These are phyloP conservation scores for Mycena rosella DNA, from an alignment of 768 basidiomycete species.

Conservation along the genomic window DNA sequence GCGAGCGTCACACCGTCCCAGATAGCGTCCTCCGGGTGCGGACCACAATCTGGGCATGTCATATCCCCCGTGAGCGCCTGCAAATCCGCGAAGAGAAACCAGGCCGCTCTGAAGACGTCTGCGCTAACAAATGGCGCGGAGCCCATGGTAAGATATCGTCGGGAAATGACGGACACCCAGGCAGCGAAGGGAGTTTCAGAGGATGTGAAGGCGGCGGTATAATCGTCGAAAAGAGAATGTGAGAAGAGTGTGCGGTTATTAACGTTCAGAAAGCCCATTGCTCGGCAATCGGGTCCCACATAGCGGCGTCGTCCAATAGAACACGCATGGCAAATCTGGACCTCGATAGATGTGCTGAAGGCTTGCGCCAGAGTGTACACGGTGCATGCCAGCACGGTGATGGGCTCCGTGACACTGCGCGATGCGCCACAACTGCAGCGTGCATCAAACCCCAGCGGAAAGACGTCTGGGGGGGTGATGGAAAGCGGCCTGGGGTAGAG, in stretches of 20 bases:
- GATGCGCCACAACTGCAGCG: conserved; percentile 1
- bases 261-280: conserved; percentile 30
- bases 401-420: no score
- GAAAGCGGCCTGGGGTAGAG: not conserved
- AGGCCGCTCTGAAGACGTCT: conserved; percentile 45
- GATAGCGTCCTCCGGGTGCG: conserved; percentile 45
- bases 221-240: conserved; percentile 27
- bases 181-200: conserved; percentile 31
- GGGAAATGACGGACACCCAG: conserved; percentile 8
- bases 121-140: conserved; percentile 42
- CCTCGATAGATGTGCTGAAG: not conserved
- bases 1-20: conserved; percentile 50
- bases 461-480: not conserved
- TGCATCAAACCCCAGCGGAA: not conserved
- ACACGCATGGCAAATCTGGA: conserved; percentile 26
- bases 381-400: not conserved
- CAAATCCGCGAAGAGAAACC: conserved; percentile 49
- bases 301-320: conserved; percentile 5
- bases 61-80: conserved; percentile 41
- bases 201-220: conserved; percentile 23
- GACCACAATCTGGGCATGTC: conserved; percentile 44
- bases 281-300: conserved; percentile 10
- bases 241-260: conserved; percentile 25
- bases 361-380: conserved; percentile 13
- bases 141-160: conserved; percentile 16